These are phyloP conservation scores for Xylaria sp. DNA, from an alignment of 2,329 filamentous ascomycete species.

Conservation along the genomic window DNA sequence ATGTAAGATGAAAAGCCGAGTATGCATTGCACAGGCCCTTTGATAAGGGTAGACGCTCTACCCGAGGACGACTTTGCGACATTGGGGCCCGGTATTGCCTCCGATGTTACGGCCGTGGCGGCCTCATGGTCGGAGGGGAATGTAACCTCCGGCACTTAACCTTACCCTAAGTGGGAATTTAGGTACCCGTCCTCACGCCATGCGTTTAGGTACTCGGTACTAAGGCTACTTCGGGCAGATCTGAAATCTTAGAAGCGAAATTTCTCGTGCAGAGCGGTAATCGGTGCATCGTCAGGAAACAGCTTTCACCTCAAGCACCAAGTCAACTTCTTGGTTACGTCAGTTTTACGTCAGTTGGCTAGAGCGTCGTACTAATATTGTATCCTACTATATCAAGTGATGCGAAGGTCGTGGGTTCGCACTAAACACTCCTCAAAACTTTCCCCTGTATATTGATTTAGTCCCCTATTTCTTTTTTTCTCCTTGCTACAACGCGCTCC, in stretches of 20 bases:
- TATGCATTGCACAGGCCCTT: neutral
- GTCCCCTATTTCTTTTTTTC: too few species aligned
- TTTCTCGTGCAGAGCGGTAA: too few species aligned
- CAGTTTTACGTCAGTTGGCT: too few species aligned
- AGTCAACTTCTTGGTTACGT: too few species aligned
- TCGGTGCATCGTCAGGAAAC: too few species aligned
- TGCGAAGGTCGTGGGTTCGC: too few species aligned
- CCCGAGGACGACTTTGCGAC: slow-evolving; percentile 2
- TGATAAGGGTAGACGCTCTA: slow-evolving; percentile 12
- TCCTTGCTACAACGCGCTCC: neutral
- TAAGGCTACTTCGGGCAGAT: neutral
- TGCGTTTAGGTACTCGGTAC: neutral
- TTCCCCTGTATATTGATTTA: too few species aligned
- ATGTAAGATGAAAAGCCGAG: neutral
- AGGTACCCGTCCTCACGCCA: neutral
- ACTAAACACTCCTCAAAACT: too few species aligned
- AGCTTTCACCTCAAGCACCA: too few species aligned
- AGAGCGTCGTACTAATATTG: too few species aligned
- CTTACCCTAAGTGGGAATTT: neutral
- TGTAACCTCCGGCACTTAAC: slow-evolving; percentile 23
- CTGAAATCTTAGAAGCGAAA: too few species aligned
- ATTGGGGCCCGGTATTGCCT: slow-evolving; percentile 21
- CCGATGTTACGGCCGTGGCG: slow-evolving; percentile 26
- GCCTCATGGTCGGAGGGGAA: slow-evolving; percentile 20
- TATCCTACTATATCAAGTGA: too few species aligned